Evolutionary conservation across 441 rosid species (phyloP), one percentile per base, ranked within the genome.

Genomic region (Macaranga tanarius): DNA sequence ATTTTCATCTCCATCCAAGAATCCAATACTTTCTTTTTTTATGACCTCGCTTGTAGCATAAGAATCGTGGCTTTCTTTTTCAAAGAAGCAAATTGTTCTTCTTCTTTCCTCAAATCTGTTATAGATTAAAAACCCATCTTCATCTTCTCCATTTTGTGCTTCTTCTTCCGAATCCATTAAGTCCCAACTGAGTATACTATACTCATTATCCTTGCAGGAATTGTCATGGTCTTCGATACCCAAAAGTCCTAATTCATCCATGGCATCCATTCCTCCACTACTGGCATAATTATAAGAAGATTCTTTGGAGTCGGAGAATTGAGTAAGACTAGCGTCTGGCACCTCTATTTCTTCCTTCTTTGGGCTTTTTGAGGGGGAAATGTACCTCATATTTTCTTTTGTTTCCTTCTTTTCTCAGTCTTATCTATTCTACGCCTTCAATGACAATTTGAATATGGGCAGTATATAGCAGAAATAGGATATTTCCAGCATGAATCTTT

Each of bases 301-400:
- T 63, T 74, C 64, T 44, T 76, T 62, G 74, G 52, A 17, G 64
- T 19, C 34, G 62, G 54, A 58, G 62, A 84, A 82, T 77, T 59
- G 77, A 68, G 16, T 2, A 28, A 34, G 45, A 54, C 22, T 54
- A 9, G 19, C 23, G 25, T 74, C 79, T 42, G 83, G 83, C 4
- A 79, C 86, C 11, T 84, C 72, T 55, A 79, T 69, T 17, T 85
- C 91, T 85, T 89, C 95, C 75, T 76, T 81, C 83, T 86, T 86
- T 0, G 88, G 90, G 76, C 67, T 77, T 78, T 65, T 84, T 44
- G 83, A 64, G 56, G 75, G 76, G n/a, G 84, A 80, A 73, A 68
- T 44, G 76, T 65, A 78, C 67, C 73, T 70, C 88, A 79, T 85
- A 38, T 54, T 75, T 71, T 76, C 38, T 54, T 75, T 71, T 76